Base-by-base conservation (phyloP, 441 rosid genomes). In the Theobroma grandiflorum region DNA sequence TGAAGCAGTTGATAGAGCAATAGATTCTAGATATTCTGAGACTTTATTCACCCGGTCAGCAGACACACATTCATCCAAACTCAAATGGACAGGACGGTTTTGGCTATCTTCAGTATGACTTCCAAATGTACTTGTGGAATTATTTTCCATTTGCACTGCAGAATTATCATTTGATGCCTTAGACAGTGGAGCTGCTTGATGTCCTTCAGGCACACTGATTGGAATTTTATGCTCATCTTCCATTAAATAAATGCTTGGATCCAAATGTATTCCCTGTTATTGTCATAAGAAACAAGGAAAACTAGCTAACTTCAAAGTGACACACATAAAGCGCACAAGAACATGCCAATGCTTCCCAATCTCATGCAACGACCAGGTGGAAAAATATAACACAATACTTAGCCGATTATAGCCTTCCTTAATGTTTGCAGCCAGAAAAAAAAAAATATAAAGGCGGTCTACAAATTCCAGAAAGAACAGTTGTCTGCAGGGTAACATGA, bases 201-300 rank as follows among this genome's bases (percentile, higher is more conserved):
- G 65, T 82, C 84, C 89, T 71, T 84, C 90, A 47, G 91, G 80
- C 26, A 85, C 73, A 75, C 82, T 83, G 58, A 87, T 81, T 64
- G 94, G 81, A 61, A 82, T 59, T 88, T 94, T 95, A 78, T 86
- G 89, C 75, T 91, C 99, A 62, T 97, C 99, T 70, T 97, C 98
- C 93, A 94, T 95, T 77, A 97, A 86, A 88, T 97, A 97, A 71
- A 97, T 97, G 89, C 97, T 97, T 79, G 99, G 99, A 81, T 97
- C 99, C 88, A 97, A 86, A 93, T 97, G 98, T 85, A 93, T 87
- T 67, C 99, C 99, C 99, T 97, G 86, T 33, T 78, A 85, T 81
- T 58, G 83, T 80, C 75, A 37, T 5, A 65, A 78, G 50, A 86
- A 75, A 75, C 37, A 62, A 58, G 45, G 67, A 59, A 65, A 53